phyloP scores from a whole-genome alignment of 2,329 filamentous ascomycete species.

The Triangularia setosa region DNA sequence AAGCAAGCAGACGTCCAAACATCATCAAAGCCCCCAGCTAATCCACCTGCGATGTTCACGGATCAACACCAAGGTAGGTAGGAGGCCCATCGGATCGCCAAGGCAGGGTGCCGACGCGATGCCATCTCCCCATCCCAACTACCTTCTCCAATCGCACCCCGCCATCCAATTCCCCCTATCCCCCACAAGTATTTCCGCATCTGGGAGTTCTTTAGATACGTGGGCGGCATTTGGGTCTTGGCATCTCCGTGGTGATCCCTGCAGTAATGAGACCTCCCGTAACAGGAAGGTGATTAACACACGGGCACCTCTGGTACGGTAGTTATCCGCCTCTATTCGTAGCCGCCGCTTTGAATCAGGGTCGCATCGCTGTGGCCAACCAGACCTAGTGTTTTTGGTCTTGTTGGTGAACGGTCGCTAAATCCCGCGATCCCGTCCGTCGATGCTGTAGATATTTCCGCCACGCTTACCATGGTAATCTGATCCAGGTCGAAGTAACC shows the following conservation, averaged over 20 bases:
- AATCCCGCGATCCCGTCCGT: neutral
- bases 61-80: neutral
- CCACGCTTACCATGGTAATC: neutral
- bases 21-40: neutral
- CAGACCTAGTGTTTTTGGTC: neutral
- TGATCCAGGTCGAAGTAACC: neutral
- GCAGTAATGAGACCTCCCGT: neutral
- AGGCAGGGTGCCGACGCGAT: neutral
- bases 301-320: neutral
- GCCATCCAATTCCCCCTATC: neutral
- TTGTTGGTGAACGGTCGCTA: neutral
- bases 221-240: neutral
- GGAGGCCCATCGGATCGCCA: neutral
- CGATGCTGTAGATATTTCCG: neutral
- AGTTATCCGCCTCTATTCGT: neutral
- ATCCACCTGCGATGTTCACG: neutral
- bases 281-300: neutral
- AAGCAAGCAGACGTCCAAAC: neutral
- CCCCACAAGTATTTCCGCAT: neutral
- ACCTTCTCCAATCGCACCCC: slow-evolving; percentile 2
- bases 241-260: neutral
- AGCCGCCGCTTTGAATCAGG: neutral
- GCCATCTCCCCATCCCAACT: neutral
- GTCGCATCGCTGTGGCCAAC: neutral
- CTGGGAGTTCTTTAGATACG: neutral